A percentile compares a stretch with the other conserved stretches of the same genome.
Conservation (phyloP, 805 yeast species). For the Ogataea corticis region DNA sequence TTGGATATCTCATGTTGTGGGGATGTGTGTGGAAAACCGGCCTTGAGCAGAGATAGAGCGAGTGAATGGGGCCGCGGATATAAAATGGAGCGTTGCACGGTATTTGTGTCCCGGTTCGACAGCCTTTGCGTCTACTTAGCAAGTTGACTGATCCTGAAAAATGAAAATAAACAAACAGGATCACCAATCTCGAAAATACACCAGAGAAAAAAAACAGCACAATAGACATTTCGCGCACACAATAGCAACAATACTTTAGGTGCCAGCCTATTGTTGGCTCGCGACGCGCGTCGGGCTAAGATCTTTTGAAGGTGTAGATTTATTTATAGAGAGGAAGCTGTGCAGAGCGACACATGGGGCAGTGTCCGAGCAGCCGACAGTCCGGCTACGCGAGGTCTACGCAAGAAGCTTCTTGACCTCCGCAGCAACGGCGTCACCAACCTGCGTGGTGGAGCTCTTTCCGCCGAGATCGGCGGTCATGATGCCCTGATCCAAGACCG, state of each 20-base stretch:
- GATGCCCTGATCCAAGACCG: constrained; percentile 77
- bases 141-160: neutral
- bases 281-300: neutral
- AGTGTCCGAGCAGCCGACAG: too few relatives aligned
- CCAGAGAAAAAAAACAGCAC: constrained; percentile 1
- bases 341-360: too few relatives aligned
- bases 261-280: neutral
- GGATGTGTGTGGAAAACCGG: neutral
- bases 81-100: too few relatives aligned
- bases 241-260: neutral
- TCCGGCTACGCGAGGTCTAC: neutral
- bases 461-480: constrained; percentile 95
- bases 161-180: constrained; percentile 5
- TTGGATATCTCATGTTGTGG: too few relatives aligned
- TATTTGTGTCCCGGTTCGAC: neutral
- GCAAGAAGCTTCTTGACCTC: constrained; percentile 51
- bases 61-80: too few relatives aligned
- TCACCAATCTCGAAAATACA: constrained; percentile 4
- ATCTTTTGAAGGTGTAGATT: neutral
- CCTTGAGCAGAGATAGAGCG: too few relatives aligned
- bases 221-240: neutral
- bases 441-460: constrained; percentile 77
- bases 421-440: constrained; percentile 88
- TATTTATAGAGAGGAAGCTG: neutral
- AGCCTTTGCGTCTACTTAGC: neutral